Evolutionary conservation across 148 eudicot species (phyloP).

Genomic region (Spergularia bocconei): DNA sequence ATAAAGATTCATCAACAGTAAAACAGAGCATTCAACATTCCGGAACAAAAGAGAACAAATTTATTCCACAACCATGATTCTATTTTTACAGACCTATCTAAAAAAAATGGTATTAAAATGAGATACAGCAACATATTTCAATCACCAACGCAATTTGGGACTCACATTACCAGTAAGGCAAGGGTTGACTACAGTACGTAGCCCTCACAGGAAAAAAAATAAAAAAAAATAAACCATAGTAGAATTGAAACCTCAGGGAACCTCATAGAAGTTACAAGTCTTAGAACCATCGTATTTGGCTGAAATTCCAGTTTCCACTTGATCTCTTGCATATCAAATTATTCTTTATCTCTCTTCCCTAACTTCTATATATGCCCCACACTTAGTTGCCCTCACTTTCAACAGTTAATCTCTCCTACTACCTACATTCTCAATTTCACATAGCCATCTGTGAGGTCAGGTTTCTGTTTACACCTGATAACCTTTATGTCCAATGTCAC

Average conservation of each 20-base stretch:
- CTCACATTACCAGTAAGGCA: too few species aligned
- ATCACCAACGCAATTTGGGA: not conserved
- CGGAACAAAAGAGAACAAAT: not conserved
- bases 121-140: not conserved
- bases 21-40: not conserved
- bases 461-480: too few species aligned
- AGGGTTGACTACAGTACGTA: too few species aligned
- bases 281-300: too few species aligned
- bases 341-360: too few species aligned
- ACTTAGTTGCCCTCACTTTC: too few species aligned
- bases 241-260: not conserved
- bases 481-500: too few species aligned
- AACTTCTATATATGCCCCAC: too few species aligned
- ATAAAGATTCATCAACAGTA: not conserved
- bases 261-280: not conserved
- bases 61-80: not conserved
- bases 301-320: not conserved
- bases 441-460: too few species aligned
- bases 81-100: not conserved
- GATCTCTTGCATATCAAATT: not conserved
- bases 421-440: too few species aligned
- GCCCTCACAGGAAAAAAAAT: not conserved
- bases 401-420: too few species aligned
- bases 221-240: too few species aligned
- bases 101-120: not conserved